These are phyloP conservation scores for Pseudonectria buxi DNA, from an alignment of 2,329 filamentous ascomycete genomes.

Conservation along the genomic window DNA sequence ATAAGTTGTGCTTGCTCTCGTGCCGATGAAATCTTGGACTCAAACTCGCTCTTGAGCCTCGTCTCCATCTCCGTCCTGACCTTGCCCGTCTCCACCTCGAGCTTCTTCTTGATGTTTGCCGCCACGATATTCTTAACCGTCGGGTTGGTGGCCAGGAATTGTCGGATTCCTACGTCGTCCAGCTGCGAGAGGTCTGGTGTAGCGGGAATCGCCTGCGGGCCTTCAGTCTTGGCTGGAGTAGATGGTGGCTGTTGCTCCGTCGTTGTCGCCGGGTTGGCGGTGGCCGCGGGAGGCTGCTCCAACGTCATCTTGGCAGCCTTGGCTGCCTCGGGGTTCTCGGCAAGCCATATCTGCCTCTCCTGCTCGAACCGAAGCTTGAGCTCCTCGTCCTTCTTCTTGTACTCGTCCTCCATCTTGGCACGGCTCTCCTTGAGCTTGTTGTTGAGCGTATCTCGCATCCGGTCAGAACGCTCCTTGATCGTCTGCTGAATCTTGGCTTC, in stretches of 20 bases:
- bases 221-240: conserved; percentile 35
- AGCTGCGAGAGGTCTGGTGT: conserved; percentile 43
- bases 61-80: conserved; percentile 46
- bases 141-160: conserved; percentile 49
- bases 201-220: conserved; percentile 24
- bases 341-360: conserved; percentile 55
- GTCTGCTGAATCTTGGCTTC: conserved; percentile 56
- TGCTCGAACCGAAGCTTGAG: conserved; percentile 53
- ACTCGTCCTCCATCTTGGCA: conserved; percentile 43
- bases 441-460: conserved; percentile 62
- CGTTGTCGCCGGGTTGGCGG: too few species aligned
- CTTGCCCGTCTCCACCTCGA: conserved; percentile 58
- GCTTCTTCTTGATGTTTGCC: conserved; percentile 62
- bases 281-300: conserved; percentile 11
- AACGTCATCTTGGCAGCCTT: conserved; percentile 12
- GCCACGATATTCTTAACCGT: conserved; percentile 53
- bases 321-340: conserved; percentile 37
- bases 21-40: conserved; percentile 47
- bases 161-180: conserved; percentile 49
- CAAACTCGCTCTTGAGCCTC: conserved; percentile 45
- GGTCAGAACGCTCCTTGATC: conserved; percentile 59
- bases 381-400: conserved; percentile 47
- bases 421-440: conserved; percentile 64
- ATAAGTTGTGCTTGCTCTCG: conserved; percentile 62
- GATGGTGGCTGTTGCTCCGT: conserved; percentile 20